Evolutionary conservation across 106 monocot species (phyloP), one percentile per base, ranked within the genome.

Genomic region (Dioscorea alata): DNA sequence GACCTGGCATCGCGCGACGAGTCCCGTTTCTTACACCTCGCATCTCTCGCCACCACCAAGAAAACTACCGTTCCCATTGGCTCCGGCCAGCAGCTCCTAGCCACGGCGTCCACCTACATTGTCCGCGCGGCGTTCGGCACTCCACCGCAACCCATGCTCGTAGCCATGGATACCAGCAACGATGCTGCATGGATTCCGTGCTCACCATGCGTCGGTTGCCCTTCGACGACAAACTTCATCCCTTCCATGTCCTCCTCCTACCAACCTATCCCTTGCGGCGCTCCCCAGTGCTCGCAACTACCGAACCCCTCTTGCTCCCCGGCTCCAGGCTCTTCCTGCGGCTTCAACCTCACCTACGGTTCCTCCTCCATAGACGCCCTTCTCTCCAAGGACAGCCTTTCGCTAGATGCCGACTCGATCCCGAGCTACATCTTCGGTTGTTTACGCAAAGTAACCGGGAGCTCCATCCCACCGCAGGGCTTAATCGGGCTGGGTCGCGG

Each of bases 401-500:
- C 84, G 57, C 71, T 97, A 18, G 92, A 82, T 20, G 59, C 66
- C 51, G 83, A 89, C 72, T 58, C 60, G 22, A 52, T 87, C 28
- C 56, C 22, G 2, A 42, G 61, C 65, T 85, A 76, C 82, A 71
- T 82, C 59, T 97, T 92, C 67, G 96, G 84, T 7, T 85, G 78
- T 61, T 59, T 96, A 0, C 65, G 33, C 21, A 22, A 61, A 18
- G 74, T 70, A 60, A 76, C 62, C 20, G 89, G 86, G 35, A 65
- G 28, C 69, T 79, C 87, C 13, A 16, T 83, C 13, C 97, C 87
- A 4, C 87, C 97, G 12, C 97, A 92, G 76, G 97, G 97, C 15
- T 84, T 99, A 18, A 87, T 99, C 49, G 97, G 97, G 20, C 89
- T 99, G 22, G 97, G 92, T 28, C 89, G 97, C 8, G 97, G 97